These are phyloP conservation scores for Wakefieldia striispora DNA, from an alignment of 768 basidiomycete genomes.

Conservation along the genomic window DNA sequence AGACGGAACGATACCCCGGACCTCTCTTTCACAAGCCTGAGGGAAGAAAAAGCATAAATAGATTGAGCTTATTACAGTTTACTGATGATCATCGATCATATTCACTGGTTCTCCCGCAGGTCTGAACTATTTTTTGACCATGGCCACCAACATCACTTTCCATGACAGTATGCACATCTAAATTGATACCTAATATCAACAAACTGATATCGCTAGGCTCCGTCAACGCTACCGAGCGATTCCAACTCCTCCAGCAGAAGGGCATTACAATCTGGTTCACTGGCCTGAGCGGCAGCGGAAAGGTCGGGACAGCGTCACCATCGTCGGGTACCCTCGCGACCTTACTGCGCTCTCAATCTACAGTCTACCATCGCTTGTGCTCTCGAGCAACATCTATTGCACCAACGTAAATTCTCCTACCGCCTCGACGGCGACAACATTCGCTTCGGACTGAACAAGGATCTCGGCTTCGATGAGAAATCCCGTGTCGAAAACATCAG, in stretches of 20 bases:
- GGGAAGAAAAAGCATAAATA: too few relatives aligned
- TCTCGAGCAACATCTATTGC: conserved; percentile 91
- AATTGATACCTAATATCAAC: background rate
- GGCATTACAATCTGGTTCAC: conserved; percentile 97
- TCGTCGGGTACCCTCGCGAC: too few relatives aligned
- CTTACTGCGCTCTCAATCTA: too few relatives aligned
- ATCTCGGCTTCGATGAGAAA: conserved; percentile 89
- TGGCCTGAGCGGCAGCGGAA: conserved; percentile 92
- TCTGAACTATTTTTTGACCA: too few relatives aligned
- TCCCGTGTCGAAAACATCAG: conserved; percentile 96
- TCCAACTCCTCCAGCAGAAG: conserved; percentile 65
- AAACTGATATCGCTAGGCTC: conserved; percentile 51
- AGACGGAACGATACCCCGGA: too few relatives aligned
- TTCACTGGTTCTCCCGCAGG: background rate
- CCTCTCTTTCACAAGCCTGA: conserved; percentile 7
- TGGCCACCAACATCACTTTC: conserved; percentile 61
- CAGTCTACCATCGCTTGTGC: conserved; percentile 98
- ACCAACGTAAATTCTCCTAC: conserved; percentile 82
- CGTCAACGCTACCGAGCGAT: conserved; percentile 66
- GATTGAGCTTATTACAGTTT: too few relatives aligned
- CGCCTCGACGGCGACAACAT: conserved; percentile 96
- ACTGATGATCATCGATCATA: background rate
- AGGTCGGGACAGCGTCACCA: conserved; percentile 47
- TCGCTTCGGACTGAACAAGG: conserved; percentile 94
- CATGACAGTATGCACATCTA: conserved; percentile 49